A percentile compares a stretch with the other conserved stretches of the same genome.
These are phyloP conservation scores for Nidula microcarpa DNA, from an alignment of 768 basidiomycete species.

Conservation along the genomic window DNA sequence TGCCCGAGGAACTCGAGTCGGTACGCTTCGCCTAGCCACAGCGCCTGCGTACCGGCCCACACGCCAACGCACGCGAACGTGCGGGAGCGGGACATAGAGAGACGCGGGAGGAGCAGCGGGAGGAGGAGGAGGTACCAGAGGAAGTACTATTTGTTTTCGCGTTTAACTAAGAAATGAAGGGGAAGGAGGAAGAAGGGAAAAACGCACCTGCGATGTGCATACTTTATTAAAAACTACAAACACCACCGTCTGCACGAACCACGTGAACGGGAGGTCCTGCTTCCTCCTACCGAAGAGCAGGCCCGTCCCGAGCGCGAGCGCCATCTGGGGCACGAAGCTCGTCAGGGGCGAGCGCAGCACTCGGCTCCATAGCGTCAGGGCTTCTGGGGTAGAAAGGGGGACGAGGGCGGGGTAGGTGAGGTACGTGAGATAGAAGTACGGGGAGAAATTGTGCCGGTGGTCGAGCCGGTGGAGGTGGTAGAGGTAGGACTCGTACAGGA, in stretches of 20 bases:
- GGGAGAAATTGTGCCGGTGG: conserved; percentile 97
- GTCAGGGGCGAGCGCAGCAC: conserved; percentile 70
- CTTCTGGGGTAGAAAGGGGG: conserved; percentile 8
- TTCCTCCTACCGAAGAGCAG: conserved; percentile 60
- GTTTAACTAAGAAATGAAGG: background rate
- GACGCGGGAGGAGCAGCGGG: conserved; percentile 71
- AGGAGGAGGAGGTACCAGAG: conserved; percentile 93
- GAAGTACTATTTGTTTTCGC: conserved; percentile 61
- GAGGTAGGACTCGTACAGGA: conserved; percentile 87
- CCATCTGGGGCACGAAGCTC: conserved; percentile 83
- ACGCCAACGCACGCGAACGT: conserved; percentile 39
- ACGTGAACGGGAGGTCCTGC: conserved; percentile 70
- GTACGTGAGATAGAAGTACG: conserved; percentile 95
- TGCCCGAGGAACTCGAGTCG: conserved; percentile 83
- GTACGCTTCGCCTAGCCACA: conserved; percentile 93
- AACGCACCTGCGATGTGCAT: conserved; percentile 87
- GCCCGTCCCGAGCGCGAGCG: conserved; percentile 67
- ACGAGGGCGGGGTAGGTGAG: conserved; percentile 63
- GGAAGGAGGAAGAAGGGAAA: background rate
- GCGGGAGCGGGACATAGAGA: conserved; percentile 47
- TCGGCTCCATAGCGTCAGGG: conserved; percentile 30
- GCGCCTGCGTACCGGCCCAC: conserved; percentile 78
- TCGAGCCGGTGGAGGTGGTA: conserved; percentile 91
- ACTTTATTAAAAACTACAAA: conserved; percentile 99
- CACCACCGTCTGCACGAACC: conserved; percentile 86